phyloP scores from a whole-genome alignment of 2,329 filamentous ascomycete genomes.

The Fusarium sp. region DNA sequence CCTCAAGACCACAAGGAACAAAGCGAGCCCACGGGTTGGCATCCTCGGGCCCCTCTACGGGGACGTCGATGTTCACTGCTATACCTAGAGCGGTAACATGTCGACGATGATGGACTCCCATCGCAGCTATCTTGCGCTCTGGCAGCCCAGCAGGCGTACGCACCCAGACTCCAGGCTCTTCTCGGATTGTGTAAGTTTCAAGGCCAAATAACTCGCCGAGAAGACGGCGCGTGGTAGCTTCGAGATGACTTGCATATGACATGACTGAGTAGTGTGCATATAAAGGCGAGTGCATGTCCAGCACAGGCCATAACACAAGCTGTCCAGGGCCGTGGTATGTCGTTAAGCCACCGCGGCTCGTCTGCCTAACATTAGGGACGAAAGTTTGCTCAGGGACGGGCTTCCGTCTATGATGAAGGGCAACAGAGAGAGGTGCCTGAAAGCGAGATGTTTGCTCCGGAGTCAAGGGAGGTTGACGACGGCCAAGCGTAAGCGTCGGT shows the following conservation, averaged over 20 bases:
- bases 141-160: constrained; percentile 44
- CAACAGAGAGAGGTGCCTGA: constrained; percentile 55
- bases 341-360: constrained; percentile 87
- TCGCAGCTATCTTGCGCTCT: constrained; percentile 83
- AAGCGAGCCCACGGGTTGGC: constrained; percentile 75
- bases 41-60: constrained; percentile 57
- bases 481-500: constrained; percentile 90
- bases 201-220: constrained; percentile 71
- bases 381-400: constrained; percentile 52
- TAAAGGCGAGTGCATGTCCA: constrained; percentile 76
- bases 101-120: constrained; percentile 90
- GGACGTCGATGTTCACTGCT: constrained; percentile 80
- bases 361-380: constrained; percentile 73
- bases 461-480: constrained; percentile 74
- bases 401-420: constrained; percentile 30
- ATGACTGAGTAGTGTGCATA: constrained; percentile 75
- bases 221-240: constrained; percentile 78
- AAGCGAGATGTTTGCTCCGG: constrained; percentile 60
- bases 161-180: constrained; percentile 90
- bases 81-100: constrained; percentile 88
- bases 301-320: constrained; percentile 88
- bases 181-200: constrained; percentile 69
- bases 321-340: constrained; percentile 98
- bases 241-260: constrained; percentile 82
- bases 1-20: constrained; percentile 88